These are phyloP conservation scores for Nymphaea thermarum DNA, from an alignment of 164 flowering plant genomes.

Conservation along the genomic window DNA sequence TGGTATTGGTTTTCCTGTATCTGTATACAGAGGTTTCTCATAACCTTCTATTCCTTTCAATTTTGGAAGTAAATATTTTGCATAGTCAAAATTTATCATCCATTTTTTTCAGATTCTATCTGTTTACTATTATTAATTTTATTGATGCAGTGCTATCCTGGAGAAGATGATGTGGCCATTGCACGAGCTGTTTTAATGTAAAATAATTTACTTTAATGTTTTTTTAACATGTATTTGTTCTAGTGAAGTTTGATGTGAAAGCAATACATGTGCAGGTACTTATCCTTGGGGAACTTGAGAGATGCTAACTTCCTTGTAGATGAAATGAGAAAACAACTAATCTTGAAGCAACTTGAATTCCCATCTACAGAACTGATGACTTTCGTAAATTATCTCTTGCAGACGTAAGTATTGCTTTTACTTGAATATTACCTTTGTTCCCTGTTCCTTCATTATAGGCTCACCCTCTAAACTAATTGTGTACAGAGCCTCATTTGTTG, in stretches of 20 bases:
- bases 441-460: background rate
- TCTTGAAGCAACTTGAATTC: constrained; percentile 31
- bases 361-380: constrained; percentile 60
- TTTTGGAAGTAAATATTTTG: background rate
- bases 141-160: constrained; percentile 84
- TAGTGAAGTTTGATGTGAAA: background rate
- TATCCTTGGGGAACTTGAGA: constrained; percentile 60
- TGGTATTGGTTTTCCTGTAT: no score
- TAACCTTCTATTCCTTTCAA: background rate
- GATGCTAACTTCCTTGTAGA: constrained; percentile 90
- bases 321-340: constrained; percentile 51
- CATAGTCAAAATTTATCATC: background rate
- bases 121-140: constrained; percentile 6
- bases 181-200: constrained; percentile 81
- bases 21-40: no score
- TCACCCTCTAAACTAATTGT: background rate
- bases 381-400: constrained; percentile 55
- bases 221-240: background rate
- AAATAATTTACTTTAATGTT: constrained; percentile 12
- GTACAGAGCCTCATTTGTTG: background rate
- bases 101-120: background rate
- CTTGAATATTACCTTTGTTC: background rate
- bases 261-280: constrained; percentile 37
- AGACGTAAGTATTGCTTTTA: constrained; percentile 46
- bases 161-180: constrained; percentile 96